Evolutionary conservation across 2,329 filamentous ascomycete genomes (phyloP), one percentile per base, ranked within the genome.

Genomic region (Exutisphaerella laricina): DNA sequence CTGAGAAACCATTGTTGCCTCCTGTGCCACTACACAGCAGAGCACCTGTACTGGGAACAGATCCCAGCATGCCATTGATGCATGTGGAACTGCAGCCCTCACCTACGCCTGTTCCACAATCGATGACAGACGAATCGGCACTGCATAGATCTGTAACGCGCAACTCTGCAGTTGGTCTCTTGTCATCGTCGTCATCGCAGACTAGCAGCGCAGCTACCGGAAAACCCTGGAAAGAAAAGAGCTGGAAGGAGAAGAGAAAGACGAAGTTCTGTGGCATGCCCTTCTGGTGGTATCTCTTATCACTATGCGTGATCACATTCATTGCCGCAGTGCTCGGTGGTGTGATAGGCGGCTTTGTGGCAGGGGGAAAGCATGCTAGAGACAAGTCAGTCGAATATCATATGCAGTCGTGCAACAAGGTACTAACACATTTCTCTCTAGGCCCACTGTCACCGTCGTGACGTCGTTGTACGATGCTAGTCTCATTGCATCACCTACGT

Each of bases 401-500:
- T 8, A 9, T 5, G 16, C 20, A 13, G n/a, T 1, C 18, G 9
- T 23, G 8, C 26, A 16, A 31, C 2, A 7, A n/a, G 28, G 17
- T 46, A 41, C 45, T 44, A 33, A 53, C 39, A 38, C 14, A 34
- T 8, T 26, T 22, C 10, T 9, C 16, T 42, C 26, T 12, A 49
- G 44, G 9, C 39, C 48, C 20, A 45, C 44, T 1, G 47, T 55
- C 20, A 51, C 50, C 7, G 51, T 54, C 21, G 45, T 53, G 29
- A 54, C 57, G 34, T 56, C 58, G 39, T 46, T 60, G 25, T 60
- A 58, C 46, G 60, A 63, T 56, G 60, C 58, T 52, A 62, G 60
- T 48, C 46, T 53, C 48, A 67, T 83, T 3, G 53, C 69, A 3
- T 68, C 73, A 5, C 77, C 70, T 1, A 70, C 72, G 37, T 66